Conservation (phyloP, 805 yeast genomes). For the Sugiyamaella marilandica region DNA sequence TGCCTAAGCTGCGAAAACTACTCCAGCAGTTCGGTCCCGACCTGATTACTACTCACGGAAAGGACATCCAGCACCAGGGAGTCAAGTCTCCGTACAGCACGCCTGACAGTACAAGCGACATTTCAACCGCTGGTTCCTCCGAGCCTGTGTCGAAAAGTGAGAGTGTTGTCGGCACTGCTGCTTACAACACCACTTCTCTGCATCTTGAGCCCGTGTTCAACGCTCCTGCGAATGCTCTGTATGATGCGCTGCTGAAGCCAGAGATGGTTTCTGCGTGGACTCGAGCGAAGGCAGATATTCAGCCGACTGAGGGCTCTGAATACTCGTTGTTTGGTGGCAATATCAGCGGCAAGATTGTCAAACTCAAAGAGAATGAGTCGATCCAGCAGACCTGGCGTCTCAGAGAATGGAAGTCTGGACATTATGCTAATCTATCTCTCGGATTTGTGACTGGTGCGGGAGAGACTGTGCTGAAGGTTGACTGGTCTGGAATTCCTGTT, state of each 20-base stretch:
- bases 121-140: conserved; percentile 1
- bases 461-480: conserved; percentile 75
- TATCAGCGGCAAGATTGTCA: conserved; percentile 63
- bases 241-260: conserved; percentile 68
- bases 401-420: conserved; percentile 82
- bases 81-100: conserved; percentile 23
- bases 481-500: conserved; percentile 84
- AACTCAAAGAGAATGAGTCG: conserved; percentile 51
- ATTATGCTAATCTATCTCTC: conserved; percentile 64
- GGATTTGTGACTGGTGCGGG: conserved; percentile 70
- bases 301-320: conserved; percentile 51
- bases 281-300: conserved; percentile 59
- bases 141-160: conserved; percentile 4
- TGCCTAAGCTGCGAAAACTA: conserved; percentile 63
- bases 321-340: conserved; percentile 85
- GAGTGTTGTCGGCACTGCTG: conserved; percentile 34
- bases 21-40: conserved; percentile 71
- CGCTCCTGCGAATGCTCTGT: conserved; percentile 83
- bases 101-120: background rate
- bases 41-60: conserved; percentile 67
- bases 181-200: conserved; percentile 75
- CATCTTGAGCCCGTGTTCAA: conserved; percentile 75
- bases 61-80: conserved; percentile 79
- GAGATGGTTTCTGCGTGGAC: conserved; percentile 88
- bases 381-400: conserved; percentile 83